Percentiles rank a stretch among this genome's conserved stretches.
Evolutionary conservation across 1,139 yeast species (phyloP).

Genomic region (Scheffersomyces titani): DNA sequence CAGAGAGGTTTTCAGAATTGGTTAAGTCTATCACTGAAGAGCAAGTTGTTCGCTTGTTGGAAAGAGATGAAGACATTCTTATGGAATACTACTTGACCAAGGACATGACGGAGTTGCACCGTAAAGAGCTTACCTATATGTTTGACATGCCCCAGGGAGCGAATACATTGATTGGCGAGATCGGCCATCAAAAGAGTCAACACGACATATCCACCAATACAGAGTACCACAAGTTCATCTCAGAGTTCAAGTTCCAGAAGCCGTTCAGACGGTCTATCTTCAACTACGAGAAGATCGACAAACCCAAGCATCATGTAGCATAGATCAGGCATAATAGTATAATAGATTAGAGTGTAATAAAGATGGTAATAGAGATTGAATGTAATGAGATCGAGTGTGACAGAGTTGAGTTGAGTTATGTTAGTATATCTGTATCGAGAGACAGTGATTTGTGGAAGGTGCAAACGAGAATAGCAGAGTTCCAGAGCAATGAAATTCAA

Average conservation of each 20-base stretch:
- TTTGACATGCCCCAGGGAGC: constrained; percentile 24
- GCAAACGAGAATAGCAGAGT: background rate
- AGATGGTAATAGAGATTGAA: no score
- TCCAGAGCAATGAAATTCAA: background rate
- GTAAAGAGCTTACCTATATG: constrained; percentile 14
- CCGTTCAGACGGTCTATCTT: constrained; percentile 25
- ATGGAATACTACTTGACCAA: constrained; percentile 32
- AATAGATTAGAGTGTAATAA: background rate
- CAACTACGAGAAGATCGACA: constrained; percentile 25
- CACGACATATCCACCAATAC: constrained; percentile 11
- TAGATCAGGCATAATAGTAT: background rate
- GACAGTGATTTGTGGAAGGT: background rate
- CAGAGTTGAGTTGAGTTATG: no score
- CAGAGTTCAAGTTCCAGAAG: constrained; percentile 18
- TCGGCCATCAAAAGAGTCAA: constrained; percentile 14
- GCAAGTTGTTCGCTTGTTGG: constrained; percentile 18
- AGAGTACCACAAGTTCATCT: constrained; percentile 19
- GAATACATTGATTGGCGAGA: constrained; percentile 17
- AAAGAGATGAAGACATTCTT: constrained; percentile 27
- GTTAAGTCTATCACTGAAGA: constrained; percentile 21
- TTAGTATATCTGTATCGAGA: no score
- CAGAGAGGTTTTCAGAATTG: constrained; percentile 18
- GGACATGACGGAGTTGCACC: constrained; percentile 28
- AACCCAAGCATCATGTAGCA: constrained; percentile 17
- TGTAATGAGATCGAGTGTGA: no score